Base-by-base conservation (phyloP, 2,329 filamentous ascomycete genomes). In the Amauroascus niger region DNA sequence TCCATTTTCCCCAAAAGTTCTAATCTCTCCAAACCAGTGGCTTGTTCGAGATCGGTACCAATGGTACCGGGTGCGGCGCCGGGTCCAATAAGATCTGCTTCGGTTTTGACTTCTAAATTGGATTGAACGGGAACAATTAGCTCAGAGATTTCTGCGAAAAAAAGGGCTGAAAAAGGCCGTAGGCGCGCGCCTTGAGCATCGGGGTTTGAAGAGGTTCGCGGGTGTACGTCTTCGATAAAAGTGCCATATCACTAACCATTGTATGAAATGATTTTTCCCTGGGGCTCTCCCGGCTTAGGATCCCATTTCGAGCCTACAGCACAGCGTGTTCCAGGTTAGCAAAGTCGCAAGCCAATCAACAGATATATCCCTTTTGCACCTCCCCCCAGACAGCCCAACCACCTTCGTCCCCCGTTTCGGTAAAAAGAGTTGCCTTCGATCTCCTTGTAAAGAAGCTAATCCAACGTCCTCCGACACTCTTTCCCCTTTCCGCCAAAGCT, bases 1-100 rank as follows among this genome's bases (percentile, higher is more conserved):
- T 97, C 88, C 86, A 97, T 95, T 83, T 98, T 98, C 76, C 93
- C 93, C 71, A 98, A 80, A 68, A 98, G 93, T 76, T 98, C 93
- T 64, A 98, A 82, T 82, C 93, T 90, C 80, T 98, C 93, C 57
- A 97, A 80, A 87, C 93, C 93, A 64, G 93, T 97, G 57, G 93
- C 77, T 74, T 98, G 93, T 73, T 97, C 89, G 70, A 95, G 74
- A 74, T 98, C 93, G 75, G 88, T 94, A 62, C 93, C 88, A 62
- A 98, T 78, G 70, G 86, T 87, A 69, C 93, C 91, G 60, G 83
- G 76, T 64, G 80, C 73, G 65, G 86, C 89, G 77, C 93, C 93
- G 32, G 88, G 87, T 60, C 86, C 81, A 61, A 94, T 63, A 56
- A 98, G 87, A 73, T 98, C 93, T n/a, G 82, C 79, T 62, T 86